A percentile compares a stretch with the other conserved stretches of the same genome.
Conservation (phyloP, 2,329 filamentous ascomycete genomes). For the Chalara sp. region DNA sequence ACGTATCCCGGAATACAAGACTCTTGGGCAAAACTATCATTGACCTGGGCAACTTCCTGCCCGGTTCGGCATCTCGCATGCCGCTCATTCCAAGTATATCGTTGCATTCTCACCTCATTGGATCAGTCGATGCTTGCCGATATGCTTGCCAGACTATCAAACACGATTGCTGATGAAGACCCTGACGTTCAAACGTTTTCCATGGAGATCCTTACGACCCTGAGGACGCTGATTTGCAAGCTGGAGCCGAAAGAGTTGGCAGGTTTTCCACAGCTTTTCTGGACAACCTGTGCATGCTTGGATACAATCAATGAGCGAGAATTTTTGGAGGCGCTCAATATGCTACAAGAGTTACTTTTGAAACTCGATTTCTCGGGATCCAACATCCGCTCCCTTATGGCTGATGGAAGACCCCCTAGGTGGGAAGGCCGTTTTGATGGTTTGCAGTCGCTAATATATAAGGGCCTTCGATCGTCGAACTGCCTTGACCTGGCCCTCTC, state of each 20-base stretch:
- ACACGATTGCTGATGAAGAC: constrained; percentile 94
- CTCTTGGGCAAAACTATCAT: constrained; percentile 80
- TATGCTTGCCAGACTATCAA: constrained; percentile 91
- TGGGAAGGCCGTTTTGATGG: constrained; percentile 92
- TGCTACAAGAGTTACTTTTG: constrained; percentile 79
- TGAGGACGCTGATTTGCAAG: constrained; percentile 86
- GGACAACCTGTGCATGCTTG: constrained; percentile 93
- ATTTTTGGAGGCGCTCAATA: constrained; percentile 83
- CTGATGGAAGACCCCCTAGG: constrained; percentile 71
- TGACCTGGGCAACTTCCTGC: constrained; percentile 96
- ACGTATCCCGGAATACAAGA: constrained; percentile 83
- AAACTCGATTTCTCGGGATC: constrained; percentile 76
- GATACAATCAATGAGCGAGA: constrained; percentile 96
- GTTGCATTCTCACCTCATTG: constrained; percentile 83
- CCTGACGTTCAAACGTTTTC: constrained; percentile 93
- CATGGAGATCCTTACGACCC: constrained; percentile 92
- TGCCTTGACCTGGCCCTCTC: constrained; percentile 74
- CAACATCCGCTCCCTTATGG: constrained; percentile 60
- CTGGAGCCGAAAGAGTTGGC: constrained; percentile 72
- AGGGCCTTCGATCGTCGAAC: constrained; percentile 79
- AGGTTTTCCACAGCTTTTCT: constrained; percentile 92
- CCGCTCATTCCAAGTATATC: constrained; percentile 94
- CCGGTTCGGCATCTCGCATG: constrained; percentile 92
- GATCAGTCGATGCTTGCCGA: constrained; percentile 94
- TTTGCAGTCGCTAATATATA: constrained; percentile 79